Conservation (phyloP, 345 rosid species). For the Salix brachista region DNA sequence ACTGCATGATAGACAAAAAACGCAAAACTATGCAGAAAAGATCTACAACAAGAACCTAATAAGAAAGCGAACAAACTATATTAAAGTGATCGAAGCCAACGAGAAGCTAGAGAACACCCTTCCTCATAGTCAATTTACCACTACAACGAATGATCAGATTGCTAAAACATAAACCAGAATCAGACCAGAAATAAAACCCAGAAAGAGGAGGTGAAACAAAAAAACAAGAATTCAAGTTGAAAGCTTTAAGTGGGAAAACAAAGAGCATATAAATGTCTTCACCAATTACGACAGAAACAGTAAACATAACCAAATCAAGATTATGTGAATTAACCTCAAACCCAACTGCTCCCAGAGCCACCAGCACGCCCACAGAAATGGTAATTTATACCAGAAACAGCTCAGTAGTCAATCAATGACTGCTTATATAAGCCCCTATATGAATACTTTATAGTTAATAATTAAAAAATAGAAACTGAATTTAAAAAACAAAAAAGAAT, state of each 20-base stretch:
- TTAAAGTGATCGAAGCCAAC: neutral
- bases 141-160: neutral
- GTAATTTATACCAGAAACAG: constrained; percentile 12
- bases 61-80: neutral
- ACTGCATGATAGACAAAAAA: neutral
- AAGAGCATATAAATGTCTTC: neutral
- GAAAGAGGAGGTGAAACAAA: neutral
- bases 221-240: constrained; percentile 1
- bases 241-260: neutral
- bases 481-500: neutral
- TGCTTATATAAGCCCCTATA: neutral
- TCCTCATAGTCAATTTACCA: neutral
- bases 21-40: neutral
- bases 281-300: neutral
- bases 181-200: neutral
- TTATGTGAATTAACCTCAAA: neutral
- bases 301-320: neutral
- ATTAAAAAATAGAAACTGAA: neutral
- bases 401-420: neutral
- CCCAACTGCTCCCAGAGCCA: neutral
- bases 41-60: neutral
- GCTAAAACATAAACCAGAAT: neutral
- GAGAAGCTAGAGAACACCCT: neutral
- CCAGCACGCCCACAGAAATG: constrained; percentile 4
- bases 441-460: constrained; percentile 10